Conservation (phyloP, 208 protist species). For the Novymonas esmeraldas region DNA sequence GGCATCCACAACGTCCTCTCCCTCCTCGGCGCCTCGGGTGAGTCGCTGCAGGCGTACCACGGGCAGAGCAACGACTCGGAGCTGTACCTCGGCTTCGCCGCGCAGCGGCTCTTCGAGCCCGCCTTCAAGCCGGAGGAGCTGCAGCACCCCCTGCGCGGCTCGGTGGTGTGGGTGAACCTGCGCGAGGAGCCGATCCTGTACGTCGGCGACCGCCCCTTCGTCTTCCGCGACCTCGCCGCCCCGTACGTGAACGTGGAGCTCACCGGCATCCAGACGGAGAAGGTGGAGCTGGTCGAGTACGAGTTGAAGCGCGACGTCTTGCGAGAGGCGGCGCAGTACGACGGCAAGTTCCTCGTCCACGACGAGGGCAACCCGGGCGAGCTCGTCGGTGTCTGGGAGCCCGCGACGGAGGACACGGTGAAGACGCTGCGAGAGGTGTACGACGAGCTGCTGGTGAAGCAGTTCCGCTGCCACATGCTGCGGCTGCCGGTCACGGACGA, state of each 20-base stretch:
- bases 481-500: constrained; percentile 89
- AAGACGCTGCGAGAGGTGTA: constrained; percentile 87
- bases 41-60: constrained; percentile 69
- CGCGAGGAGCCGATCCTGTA: constrained; percentile 90
- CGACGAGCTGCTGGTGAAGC: constrained; percentile 56
- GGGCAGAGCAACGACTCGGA: constrained; percentile 81
- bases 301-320: constrained; percentile 78
- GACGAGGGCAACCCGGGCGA: constrained; percentile 87
- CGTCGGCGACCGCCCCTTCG: constrained; percentile 85
- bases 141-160: constrained; percentile 69
- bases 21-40: constrained; percentile 74
- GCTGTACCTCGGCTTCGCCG: constrained; percentile 76
- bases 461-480: constrained; percentile 63
- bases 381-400: constrained; percentile 84
- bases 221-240: constrained; percentile 82
- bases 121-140: constrained; percentile 68
- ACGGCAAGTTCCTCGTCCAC: constrained; percentile 85
- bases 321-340: constrained; percentile 74
- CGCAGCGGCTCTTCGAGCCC: constrained; percentile 79
- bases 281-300: constrained; percentile 83
- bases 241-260: constrained; percentile 92
- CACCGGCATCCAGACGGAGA: constrained; percentile 83
- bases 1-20: constrained; percentile 90
- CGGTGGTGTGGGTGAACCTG: constrained; percentile 90
- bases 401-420: constrained; percentile 66